Base-by-base conservation (phyloP, 2,329 filamentous ascomycete genomes). In the Emergomyces africanus region DNA sequence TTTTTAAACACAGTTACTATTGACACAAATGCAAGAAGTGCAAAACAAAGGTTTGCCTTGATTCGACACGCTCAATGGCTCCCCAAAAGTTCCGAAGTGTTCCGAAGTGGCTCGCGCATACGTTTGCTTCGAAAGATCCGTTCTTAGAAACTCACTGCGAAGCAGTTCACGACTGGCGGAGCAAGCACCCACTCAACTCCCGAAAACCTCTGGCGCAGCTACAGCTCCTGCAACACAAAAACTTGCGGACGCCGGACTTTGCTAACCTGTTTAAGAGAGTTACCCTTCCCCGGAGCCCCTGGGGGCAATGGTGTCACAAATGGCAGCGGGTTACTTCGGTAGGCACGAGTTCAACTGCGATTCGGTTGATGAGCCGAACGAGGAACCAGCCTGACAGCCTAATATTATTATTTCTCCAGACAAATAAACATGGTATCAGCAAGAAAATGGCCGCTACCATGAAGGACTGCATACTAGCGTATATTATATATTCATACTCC, bases 81-180 rank as follows among this genome's bases (percentile, higher is more conserved):
- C 53, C 5, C 37, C n/a, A 44, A 55, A 44, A 55, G 41, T 44
- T 42, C 25, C 37, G 28, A 55, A 14, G 41, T 55, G 41, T 44
- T 42, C 25, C 37, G 28, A 55, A 14, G 41, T 55, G 53, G 37
- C 37, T 58, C 39, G 56, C 42, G 20, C 46, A 58, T 41, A 58
- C 42, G 23, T 58, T 58, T 39, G 56, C 44, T 23, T 58, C 46
- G 25, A 58, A 58, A 58, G 33, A 50, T 14, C 46, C 41, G 42
- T 20, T 39, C 20, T 39, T 58, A 46, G 56, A 58, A 20, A 37
- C 44, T 46, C 37, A 50, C 44, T 50, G 33, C 46, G 33, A 58
- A 49, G 56, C 56, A 10, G 44, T 50, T 49, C n/a, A 18, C 6
- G 25, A 39, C 41, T 58, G 56, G 56, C 35, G 33, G 20, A 5